These are phyloP conservation scores for Xerocomus cyaneibrunnescens DNA, from an alignment of 1,284 basidiomycete genomes.

Conservation along the genomic window DNA sequence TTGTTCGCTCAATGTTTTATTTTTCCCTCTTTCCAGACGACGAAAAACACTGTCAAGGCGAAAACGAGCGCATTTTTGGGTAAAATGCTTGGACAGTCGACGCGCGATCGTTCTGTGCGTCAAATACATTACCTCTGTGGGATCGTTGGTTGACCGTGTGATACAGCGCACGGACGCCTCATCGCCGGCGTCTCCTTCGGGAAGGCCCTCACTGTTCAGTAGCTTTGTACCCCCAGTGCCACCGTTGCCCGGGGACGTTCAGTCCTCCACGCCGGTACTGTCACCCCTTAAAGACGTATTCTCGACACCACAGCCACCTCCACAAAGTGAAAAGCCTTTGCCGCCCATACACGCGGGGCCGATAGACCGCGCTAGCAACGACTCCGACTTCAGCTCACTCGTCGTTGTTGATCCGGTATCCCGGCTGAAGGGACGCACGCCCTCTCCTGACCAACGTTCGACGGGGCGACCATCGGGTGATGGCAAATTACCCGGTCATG, in stretches of 20 bases:
- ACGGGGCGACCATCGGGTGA: constrained; percentile 30
- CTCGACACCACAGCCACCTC: constrained; percentile 36
- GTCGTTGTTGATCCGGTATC: constrained; percentile 53
- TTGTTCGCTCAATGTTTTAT: background rate
- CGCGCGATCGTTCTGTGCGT: constrained; percentile 69
- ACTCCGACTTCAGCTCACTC: constrained; percentile 52
- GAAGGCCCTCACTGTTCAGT: constrained; percentile 41
- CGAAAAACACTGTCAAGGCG: constrained; percentile 63
- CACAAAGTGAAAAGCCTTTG: constrained; percentile 52
- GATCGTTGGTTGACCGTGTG: constrained; percentile 17
- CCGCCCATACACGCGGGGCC: constrained; percentile 51
- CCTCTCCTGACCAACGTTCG: constrained; percentile 26
- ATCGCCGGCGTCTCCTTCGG: constrained; percentile 17
- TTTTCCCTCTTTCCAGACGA: constrained; percentile 34
- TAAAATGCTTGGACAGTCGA: constrained; percentile 68
- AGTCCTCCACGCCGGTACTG: constrained; percentile 33
- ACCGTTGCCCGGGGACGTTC: constrained; percentile 55
- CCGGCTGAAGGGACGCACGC: constrained; percentile 30
- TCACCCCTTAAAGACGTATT: constrained; percentile 58
- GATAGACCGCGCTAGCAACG: constrained; percentile 40
- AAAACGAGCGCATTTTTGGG: constrained; percentile 78
- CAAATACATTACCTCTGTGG: constrained; percentile 3
- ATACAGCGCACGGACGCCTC: constrained; percentile 46
- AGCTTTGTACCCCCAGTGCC: constrained; percentile 69
- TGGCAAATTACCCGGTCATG: constrained; percentile 31